Evolutionary conservation across 2,329 filamentous ascomycete species (phyloP).

Genomic region (Venturiaceae sp.): DNA sequence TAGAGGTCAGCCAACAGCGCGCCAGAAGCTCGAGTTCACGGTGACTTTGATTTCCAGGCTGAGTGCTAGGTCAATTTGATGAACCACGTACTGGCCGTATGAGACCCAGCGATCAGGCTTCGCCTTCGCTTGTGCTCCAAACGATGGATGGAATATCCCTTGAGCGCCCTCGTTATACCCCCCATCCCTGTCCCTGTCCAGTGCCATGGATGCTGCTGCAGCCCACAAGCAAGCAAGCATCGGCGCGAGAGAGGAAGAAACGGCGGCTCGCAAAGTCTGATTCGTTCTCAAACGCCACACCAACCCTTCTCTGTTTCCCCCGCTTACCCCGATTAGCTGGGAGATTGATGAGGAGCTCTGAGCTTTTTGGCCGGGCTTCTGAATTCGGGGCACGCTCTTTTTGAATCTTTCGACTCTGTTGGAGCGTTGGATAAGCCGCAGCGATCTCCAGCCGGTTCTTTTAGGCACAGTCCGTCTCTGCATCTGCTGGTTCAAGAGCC

Average conservation of each 20-base stretch:
- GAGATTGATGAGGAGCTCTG: conserved; percentile 4
- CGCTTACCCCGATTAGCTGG: conserved; percentile 6
- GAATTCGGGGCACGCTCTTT: neutral
- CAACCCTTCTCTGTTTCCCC: conserved; percentile 1
- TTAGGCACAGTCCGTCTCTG: conserved; percentile 5
- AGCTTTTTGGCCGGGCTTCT: neutral
- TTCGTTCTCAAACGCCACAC: conserved; percentile 5
- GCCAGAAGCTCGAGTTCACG: neutral
- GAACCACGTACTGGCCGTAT: neutral
- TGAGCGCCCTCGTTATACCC: neutral
- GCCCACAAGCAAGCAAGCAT: neutral
- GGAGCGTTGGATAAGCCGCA: conserved; percentile 5
- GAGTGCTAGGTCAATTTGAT: neutral
- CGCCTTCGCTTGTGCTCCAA: neutral
- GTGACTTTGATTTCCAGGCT: neutral
- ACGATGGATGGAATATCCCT: neutral
- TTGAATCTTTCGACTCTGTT: neutral
- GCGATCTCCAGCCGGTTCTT: conserved; percentile 3
- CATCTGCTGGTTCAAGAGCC: neutral
- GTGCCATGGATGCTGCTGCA: conserved; percentile 1
- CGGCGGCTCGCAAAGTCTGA: conserved; percentile 1
- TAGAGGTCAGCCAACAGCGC: neutral
- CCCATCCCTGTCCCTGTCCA: neutral
- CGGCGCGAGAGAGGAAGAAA: neutral
- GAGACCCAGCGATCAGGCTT: neutral